Evolutionary conservation across 2,329 filamentous ascomycete genomes (phyloP).

Genomic region (Blumeria graminis): DNA sequence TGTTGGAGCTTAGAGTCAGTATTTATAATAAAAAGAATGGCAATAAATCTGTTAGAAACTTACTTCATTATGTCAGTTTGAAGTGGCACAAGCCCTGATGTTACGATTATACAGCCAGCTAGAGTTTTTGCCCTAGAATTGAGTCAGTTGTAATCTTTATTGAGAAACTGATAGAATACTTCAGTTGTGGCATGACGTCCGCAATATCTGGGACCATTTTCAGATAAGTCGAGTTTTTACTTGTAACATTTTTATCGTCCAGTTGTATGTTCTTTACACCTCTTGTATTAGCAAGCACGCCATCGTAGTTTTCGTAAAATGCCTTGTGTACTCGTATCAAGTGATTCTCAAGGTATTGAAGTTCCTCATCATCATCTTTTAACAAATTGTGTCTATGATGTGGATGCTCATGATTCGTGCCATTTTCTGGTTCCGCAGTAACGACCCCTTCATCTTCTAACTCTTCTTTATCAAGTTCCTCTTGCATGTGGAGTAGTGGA

Average conservation of each 20-base stretch:
- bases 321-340: constrained; percentile 49
- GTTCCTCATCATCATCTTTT: constrained; percentile 68
- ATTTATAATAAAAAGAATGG: neutral
- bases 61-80: constrained; percentile 47
- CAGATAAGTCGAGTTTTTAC: constrained; percentile 21
- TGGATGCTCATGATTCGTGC: constrained; percentile 13
- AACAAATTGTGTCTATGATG: constrained; percentile 48
- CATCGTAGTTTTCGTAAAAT: constrained; percentile 70
- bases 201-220: constrained; percentile 63
- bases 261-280: constrained; percentile 19
- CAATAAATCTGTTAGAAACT: constrained; percentile 2
- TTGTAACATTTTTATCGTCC: constrained; percentile 21
- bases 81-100: constrained; percentile 74
- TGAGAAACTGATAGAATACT: constrained; percentile 19
- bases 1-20: constrained; percentile 10
- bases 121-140: constrained; percentile 32
- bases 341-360: constrained; percentile 51
- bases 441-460: constrained; percentile 25
- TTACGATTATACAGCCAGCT: constrained; percentile 51
- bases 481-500: constrained; percentile 76
- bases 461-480: constrained; percentile 69
- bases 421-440: constrained; percentile 16
- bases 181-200: constrained; percentile 59
- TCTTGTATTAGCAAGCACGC: constrained; percentile 15
- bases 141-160: constrained; percentile 7